A percentile compares a stretch with the other conserved stretches of the same genome.
phyloP scores from a whole-genome alignment of 768 basidiomycete genomes.

The Kwoniella mangroviensis region DNA sequence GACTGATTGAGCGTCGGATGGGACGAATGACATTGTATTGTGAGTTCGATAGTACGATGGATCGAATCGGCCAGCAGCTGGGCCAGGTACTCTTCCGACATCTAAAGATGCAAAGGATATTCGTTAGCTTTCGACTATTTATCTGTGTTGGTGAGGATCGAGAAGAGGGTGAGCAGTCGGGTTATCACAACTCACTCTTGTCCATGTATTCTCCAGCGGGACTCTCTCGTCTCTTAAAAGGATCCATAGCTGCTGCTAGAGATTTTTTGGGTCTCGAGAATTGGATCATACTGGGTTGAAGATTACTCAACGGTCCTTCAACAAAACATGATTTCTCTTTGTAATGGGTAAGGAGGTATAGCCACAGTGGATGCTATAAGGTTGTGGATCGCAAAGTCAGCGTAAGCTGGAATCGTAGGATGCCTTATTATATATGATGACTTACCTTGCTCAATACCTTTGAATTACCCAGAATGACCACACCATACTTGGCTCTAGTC shows the following conservation, averaged over 20 bases:
- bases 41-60: conserved; percentile 93
- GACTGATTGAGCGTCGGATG: conserved; percentile 82
- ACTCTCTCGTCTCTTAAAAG: conserved; percentile 90
- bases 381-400: not conserved
- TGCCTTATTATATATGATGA: not conserved
- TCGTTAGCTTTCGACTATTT: no score
- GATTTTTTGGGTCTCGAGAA: conserved; percentile 96
- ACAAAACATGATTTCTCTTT: conserved; percentile 93
- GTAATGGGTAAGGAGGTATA: conserved; percentile 96
- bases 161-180: no score
- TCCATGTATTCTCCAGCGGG: conserved; percentile 78
- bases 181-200: conserved; percentile 29
- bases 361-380: conserved; percentile 92
- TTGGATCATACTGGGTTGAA: conserved; percentile 98
- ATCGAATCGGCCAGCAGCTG: conserved; percentile 93
- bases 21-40: conserved; percentile 86
- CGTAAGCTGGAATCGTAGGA: no score
- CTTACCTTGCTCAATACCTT: conserved; percentile 96
- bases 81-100: conserved; percentile 63
- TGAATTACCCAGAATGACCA: conserved; percentile 99
- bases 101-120: not conserved
- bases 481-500: conserved; percentile 95
- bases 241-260: conserved; percentile 85
- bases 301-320: conserved; percentile 92
- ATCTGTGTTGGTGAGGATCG: no score